Conservation (phyloP, 176 grass and related monocot genomes). For the Cenchrus americanus region DNA sequence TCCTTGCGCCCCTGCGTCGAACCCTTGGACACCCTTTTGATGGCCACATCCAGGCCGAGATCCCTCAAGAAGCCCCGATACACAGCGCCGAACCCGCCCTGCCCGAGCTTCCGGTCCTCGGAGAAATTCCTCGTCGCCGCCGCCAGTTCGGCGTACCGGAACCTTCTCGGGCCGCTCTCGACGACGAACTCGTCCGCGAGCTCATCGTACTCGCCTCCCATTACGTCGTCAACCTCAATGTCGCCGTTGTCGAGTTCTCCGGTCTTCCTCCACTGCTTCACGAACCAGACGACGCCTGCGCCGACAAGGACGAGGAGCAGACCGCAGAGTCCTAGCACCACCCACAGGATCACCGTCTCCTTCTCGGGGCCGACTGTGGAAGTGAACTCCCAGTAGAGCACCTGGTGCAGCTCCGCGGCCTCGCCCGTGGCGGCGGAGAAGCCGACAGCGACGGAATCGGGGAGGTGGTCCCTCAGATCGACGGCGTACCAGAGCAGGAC, state of each 20-base stretch:
- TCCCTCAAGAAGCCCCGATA: constrained; percentile 68
- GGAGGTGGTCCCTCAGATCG: constrained; percentile 61
- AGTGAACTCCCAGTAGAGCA: constrained; percentile 78
- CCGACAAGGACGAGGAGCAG: constrained; percentile 41
- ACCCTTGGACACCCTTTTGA: constrained; percentile 73
- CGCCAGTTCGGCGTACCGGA: constrained; percentile 59
- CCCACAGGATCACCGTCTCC: constrained; percentile 47
- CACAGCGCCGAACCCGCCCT: constrained; percentile 80
- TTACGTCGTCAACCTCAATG: constrained; percentile 39
- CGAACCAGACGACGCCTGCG: constrained; percentile 56
- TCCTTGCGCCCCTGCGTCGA: constrained; percentile 74
- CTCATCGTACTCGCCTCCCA: constrained; percentile 53
- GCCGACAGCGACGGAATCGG: constrained; percentile 60
- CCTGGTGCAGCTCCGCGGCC: constrained; percentile 67
- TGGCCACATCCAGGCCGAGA: constrained; percentile 61
- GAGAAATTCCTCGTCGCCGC: constrained; percentile 68
- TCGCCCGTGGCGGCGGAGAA: constrained; percentile 78
- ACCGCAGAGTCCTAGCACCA: constrained; percentile 38
- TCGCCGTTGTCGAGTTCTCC: constrained; percentile 34
- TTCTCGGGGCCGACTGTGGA: constrained; percentile 58
- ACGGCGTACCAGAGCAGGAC: constrained; percentile 50
- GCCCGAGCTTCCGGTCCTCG: constrained; percentile 74
- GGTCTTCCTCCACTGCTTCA: constrained; percentile 53
- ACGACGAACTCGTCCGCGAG: constrained; percentile 60
- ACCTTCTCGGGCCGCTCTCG: constrained; percentile 59